Evolutionary conservation across 805 yeast genomes (phyloP).

Genomic region (Myxozyma udenii): DNA sequence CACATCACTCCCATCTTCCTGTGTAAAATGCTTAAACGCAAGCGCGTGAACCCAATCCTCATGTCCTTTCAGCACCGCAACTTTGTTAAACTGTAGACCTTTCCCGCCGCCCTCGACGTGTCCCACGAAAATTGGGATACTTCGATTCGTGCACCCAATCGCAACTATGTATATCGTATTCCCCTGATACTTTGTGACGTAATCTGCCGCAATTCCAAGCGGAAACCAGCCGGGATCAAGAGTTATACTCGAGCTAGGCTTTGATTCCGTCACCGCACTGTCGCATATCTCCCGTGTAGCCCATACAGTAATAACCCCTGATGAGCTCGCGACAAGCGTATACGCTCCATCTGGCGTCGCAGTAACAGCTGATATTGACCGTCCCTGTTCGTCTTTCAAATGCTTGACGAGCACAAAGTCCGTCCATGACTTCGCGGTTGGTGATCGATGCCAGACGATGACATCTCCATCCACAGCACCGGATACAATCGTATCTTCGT

Average conservation of each 20-base stretch:
- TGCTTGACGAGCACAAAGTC: slow-evolving; percentile 11
- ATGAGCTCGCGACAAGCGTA: slow-evolving; percentile 11
- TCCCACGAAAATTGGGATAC: slow-evolving; percentile 12
- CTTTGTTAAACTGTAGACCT: slow-evolving; percentile 1
- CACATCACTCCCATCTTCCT: slow-evolving; percentile 45
- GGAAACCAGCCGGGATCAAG: slow-evolving; percentile 52
- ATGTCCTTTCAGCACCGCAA: slow-evolving; percentile 73
- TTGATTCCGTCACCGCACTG: background rate
- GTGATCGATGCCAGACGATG: slow-evolving; percentile 51
- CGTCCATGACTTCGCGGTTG: background rate
- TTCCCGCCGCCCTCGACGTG: background rate
- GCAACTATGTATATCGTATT: slow-evolving; percentile 45
- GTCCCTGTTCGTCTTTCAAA: background rate
- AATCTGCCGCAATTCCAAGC: slow-evolving; percentile 40
- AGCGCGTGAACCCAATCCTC: slow-evolving; percentile 93
- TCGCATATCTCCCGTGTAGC: background rate
- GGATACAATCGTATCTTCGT: slow-evolving; percentile 47
- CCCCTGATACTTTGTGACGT: slow-evolving; percentile 26
- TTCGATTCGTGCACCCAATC: slow-evolving; percentile 64
- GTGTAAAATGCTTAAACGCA: slow-evolving; percentile 48
- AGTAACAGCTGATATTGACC: background rate
- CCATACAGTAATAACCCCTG: background rate
- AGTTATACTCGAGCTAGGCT: slow-evolving; percentile 33
- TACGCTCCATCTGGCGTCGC: slow-evolving; percentile 15
- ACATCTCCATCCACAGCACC: slow-evolving; percentile 66